phyloP scores from a whole-genome alignment of 2,329 filamentous ascomycete genomes.

The Colletotrichum truncatum region DNA sequence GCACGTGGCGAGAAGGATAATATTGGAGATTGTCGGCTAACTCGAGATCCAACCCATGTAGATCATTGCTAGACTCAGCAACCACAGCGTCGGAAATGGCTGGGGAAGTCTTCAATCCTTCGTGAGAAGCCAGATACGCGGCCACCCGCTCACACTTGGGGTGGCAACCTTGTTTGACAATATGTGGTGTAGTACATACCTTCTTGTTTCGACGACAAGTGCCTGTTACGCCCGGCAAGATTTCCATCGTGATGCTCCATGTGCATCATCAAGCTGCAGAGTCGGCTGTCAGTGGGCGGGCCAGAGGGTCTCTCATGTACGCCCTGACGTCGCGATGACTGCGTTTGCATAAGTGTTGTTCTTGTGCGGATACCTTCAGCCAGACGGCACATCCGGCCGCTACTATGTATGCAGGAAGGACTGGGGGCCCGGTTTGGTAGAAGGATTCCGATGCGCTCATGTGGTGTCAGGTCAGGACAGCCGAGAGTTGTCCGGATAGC shows the following conservation, averaged over 20 bases:
- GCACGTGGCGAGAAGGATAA: neutral
- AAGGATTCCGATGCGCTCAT: slow-evolving; percentile 8
- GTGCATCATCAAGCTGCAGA: neutral
- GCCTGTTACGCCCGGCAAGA: neutral
- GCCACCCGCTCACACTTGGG: neutral
- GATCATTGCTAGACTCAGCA: slow-evolving; percentile 9
- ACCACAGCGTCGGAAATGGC: slow-evolving; percentile 3
- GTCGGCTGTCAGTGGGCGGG: neutral
- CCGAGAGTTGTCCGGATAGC: slow-evolving; percentile 15
- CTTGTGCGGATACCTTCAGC: neutral
- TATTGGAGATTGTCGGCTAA: neutral
- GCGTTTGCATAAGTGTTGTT: too few relatives aligned
- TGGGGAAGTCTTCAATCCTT: neutral
- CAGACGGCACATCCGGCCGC: slow-evolving; percentile 6
- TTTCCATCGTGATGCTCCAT: neutral
- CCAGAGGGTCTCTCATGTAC: neutral
- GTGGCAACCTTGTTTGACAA: neutral
- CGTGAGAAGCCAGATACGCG: neutral
- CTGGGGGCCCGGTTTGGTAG: neutral
- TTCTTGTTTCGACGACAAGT: neutral
- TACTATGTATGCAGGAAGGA: neutral
- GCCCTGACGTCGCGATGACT: neutral
- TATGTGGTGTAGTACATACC: too few relatives aligned
- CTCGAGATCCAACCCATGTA: neutral
- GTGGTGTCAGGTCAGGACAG: neutral